Conservation (phyloP, 257 asterid species). For the Avicennia marina region DNA sequence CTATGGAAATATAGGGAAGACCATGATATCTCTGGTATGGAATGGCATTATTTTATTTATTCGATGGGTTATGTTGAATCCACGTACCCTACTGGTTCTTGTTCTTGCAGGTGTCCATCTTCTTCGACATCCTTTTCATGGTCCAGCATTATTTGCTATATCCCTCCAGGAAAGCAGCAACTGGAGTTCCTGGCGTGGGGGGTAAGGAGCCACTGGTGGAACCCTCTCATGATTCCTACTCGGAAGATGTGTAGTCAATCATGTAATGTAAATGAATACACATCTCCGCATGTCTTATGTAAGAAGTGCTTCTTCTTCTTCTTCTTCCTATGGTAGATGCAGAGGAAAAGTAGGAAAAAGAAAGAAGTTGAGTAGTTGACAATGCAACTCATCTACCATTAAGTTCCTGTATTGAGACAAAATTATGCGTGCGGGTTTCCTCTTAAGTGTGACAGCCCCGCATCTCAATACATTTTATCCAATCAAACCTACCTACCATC, state of each 20-base stretch:
- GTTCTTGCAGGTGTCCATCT: slow-evolving; percentile 65
- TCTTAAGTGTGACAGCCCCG: not conserved
- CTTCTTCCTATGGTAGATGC: too few species aligned
- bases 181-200: too few species aligned
- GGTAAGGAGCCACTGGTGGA: slow-evolving; percentile 51
- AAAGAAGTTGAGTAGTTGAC: too few species aligned
- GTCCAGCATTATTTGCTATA: slow-evolving; percentile 79
- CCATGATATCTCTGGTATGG: slow-evolving; percentile 80
- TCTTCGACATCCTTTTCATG: slow-evolving; percentile 79
- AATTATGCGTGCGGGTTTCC: slow-evolving; percentile 1
- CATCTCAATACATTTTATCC: not conserved
- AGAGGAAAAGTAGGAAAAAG: too few species aligned
- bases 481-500: too few species aligned
- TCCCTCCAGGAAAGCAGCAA: slow-evolving; percentile 31
- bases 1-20: slow-evolving; percentile 90
- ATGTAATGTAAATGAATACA: slow-evolving; percentile 5
- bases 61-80: not conserved
- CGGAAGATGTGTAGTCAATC: slow-evolving; percentile 31
- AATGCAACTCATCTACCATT: not conserved
- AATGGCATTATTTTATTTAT: not conserved
- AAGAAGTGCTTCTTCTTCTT: too few species aligned
- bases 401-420: not conserved
- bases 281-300: too few species aligned
- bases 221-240: slow-evolving; percentile 30
- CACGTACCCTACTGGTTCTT: not conserved